These are phyloP conservation scores for Juglanconis oblonga DNA, from an alignment of 2,329 filamentous ascomycete genomes.

Conservation along the genomic window DNA sequence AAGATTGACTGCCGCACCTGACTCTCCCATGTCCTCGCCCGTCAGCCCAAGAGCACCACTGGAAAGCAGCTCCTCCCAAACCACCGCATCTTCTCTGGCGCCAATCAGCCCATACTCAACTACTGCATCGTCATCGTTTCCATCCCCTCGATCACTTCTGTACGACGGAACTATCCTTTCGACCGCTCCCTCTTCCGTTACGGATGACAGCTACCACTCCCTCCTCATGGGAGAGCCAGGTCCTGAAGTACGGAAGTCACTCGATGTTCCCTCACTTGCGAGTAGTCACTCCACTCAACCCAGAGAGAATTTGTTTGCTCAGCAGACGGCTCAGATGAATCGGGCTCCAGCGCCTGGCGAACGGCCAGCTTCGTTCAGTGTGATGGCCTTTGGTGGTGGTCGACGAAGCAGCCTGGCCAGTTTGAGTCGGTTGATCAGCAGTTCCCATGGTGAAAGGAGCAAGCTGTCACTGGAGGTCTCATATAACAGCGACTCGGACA, in stretches of 20 bases:
- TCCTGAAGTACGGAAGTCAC: constrained; percentile 67
- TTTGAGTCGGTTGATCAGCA: constrained; percentile 72
- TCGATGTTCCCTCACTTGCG: constrained; percentile 69
- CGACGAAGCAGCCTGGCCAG: constrained; percentile 75
- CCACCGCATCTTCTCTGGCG: constrained; percentile 36
- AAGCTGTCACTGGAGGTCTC: constrained; percentile 70
- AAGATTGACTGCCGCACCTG: constrained; percentile 28
- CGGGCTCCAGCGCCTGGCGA: constrained; percentile 50
- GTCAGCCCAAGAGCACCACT: constrained; percentile 19
- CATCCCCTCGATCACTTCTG: constrained; percentile 67
- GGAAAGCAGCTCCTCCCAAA: constrained; percentile 19
- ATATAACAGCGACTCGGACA: constrained; percentile 53
- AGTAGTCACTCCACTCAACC: constrained; percentile 78
- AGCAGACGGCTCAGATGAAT: constrained; percentile 44
- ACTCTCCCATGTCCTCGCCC: constrained; percentile 19
- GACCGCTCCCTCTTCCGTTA: constrained; percentile 71
- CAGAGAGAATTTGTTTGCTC: constrained; percentile 56
- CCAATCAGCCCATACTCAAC: constrained; percentile 61
- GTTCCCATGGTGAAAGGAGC: constrained; percentile 70
- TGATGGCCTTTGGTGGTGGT: constrained; percentile 62
- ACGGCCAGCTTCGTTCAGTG: constrained; percentile 60
- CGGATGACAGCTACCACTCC: constrained; percentile 71
- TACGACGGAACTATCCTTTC: constrained; percentile 72
- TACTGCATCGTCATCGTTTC: constrained; percentile 61
- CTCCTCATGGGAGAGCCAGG: constrained; percentile 71